Percentiles rank a stretch among this genome's conserved stretches.
These are phyloP conservation scores for Dactylis glomerata DNA, from an alignment of 176 grass and related monocot genomes.

Conservation along the genomic window DNA sequence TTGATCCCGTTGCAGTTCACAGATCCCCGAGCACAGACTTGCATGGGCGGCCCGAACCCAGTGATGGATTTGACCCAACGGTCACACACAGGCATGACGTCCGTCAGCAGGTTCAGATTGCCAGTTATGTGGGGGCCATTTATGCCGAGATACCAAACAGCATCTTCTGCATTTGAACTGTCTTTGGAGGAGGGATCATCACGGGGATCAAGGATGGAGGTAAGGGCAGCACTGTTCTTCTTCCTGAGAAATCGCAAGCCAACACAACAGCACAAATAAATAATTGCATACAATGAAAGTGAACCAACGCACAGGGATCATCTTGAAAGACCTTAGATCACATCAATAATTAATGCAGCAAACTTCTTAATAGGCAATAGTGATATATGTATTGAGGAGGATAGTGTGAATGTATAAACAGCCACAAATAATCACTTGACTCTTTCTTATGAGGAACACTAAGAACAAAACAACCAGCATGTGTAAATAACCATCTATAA, in stretches of 20 bases:
- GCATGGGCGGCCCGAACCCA: background rate
- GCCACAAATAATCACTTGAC: background rate
- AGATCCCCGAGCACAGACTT: constrained; percentile 21
- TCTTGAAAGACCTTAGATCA: background rate
- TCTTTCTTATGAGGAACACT: background rate
- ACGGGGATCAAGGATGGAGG: constrained; percentile 5
- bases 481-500: background rate
- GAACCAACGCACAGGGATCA: background rate
- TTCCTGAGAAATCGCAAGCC: constrained; percentile 1
- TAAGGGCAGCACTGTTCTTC: constrained; percentile 13
- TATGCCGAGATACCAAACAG: constrained; percentile 3
- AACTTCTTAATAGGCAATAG: background rate
- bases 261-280: background rate
- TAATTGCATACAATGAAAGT: background rate
- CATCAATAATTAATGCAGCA: background rate
- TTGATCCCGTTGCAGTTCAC: constrained; percentile 8
- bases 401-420: background rate
- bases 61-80: background rate
- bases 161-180: background rate
- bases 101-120: constrained; percentile 13
- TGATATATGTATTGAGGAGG: background rate
- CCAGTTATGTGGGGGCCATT: constrained; percentile 1
- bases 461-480: background rate
- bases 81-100: constrained; percentile 21
- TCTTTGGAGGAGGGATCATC: background rate